Base-by-base conservation (phyloP, 2,329 filamentous ascomycete species). In the Sporothrix sp. region DNA sequence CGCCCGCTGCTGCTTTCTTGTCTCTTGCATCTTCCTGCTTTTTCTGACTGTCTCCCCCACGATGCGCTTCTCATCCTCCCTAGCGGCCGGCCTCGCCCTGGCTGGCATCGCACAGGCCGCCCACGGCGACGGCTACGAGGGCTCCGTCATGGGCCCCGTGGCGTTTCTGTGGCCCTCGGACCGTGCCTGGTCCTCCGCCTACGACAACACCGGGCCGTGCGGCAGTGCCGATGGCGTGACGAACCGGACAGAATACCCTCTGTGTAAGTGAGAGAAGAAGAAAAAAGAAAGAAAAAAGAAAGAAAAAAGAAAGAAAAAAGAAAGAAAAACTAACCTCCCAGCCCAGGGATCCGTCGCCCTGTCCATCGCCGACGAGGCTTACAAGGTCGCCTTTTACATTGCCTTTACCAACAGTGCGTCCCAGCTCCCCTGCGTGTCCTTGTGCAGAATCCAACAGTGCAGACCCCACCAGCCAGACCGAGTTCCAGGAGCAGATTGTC, bases 161-260 rank as follows among this genome's bases (percentile, higher is more conserved):
- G 73, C 73, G 20, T 76, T 79, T 58, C 61, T 79, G 49, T 79
- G 76, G 75, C 75, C 75, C 0, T 60, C 64, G 2, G 70, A 77
- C 57, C 68, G 75, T 23, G 61, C 63, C 16, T 79, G 74, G 74
- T 68, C 65, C 35, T 69, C 71, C 33, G 64, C 65, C 4, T 59
- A 68, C 27, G 75, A 78, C 58, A 78, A 78, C 55, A 69, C 59
- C 7, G 68, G 68, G 1, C 75, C 75, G 0, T 79, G 75, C 54
- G 75, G 75, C 42, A 75, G 72, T 39, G 54, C 66, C 6, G 62
- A 63, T 8, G 68, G 68, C 1, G 66, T 69, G 1, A 58, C 58
- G 3, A 74, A 74, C 52, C 65, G 75, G 48, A 77, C 74, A 0
- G 57, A 65, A 0, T 79, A 75, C 54, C 75, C 76, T 25, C 61